A percentile compares a stretch with the other conserved stretches of the same genome.
Evolutionary conservation across 495 filamentous ascomycete species (phyloP).

Genomic region (Glarea lozoyensis): DNA sequence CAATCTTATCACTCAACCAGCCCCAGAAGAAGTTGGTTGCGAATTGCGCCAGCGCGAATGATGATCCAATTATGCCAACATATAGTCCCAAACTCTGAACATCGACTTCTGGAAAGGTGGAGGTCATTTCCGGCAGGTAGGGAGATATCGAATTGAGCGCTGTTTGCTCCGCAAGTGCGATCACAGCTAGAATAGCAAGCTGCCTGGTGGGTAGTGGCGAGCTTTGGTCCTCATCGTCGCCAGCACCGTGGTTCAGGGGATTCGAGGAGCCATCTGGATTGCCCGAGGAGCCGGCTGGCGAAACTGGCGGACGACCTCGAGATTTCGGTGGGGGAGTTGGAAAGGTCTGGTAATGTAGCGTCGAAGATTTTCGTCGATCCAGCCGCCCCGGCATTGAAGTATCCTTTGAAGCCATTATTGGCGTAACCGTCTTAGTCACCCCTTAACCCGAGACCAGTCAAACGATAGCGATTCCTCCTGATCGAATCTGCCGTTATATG

Average conservation of each 20-base stretch:
- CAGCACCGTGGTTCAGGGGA: not conserved
- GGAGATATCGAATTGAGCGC: constrained; percentile 95
- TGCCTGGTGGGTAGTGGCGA: constrained; percentile 78
- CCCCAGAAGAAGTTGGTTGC: constrained; percentile 93
- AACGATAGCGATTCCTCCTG: no score
- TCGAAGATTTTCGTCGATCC: constrained; percentile 55
- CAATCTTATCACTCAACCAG: constrained; percentile 77
- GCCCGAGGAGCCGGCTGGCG: constrained; percentile 11
- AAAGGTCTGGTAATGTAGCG: constrained; percentile 88
- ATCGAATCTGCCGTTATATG: no score
- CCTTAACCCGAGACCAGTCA: no score
- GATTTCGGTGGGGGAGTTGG: constrained; percentile 80
- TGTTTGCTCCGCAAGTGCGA: constrained; percentile 89
- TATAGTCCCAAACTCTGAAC: constrained; percentile 69
- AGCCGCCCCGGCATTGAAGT: constrained; percentile 3
- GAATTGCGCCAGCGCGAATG: constrained; percentile 88
- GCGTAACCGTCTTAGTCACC: no score
- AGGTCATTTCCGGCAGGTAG: constrained; percentile 88
- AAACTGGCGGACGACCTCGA: constrained; percentile 21
- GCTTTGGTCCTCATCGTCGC: constrained; percentile 26
- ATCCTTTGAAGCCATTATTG: constrained; percentile 4
- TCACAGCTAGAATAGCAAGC: constrained; percentile 73
- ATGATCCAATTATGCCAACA: constrained; percentile 79
- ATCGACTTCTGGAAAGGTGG: constrained; percentile 73
- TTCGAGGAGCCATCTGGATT: constrained; percentile 17